Percentiles rank a stretch among this genome's conserved stretches.
Evolutionary conservation across 441 rosid species (phyloP).

Genomic region (Omphalea diandra): DNA sequence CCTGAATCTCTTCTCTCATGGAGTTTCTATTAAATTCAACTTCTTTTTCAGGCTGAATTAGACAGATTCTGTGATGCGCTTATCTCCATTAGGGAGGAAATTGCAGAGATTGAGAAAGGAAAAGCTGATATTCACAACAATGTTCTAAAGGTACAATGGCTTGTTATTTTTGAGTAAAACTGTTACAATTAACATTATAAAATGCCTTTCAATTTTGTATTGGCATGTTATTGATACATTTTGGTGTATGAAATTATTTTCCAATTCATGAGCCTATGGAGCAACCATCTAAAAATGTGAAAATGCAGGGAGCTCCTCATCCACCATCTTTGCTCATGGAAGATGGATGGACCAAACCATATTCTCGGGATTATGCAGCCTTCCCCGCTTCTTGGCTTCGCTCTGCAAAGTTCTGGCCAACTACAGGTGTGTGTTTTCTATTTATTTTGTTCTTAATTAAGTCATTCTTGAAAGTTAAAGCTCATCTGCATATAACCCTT

Average conservation of each 20-base stretch:
- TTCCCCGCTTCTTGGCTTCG: slow-evolving; percentile 98
- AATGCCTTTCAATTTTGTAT: too few species aligned
- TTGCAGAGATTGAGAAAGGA: slow-evolving; percentile 85
- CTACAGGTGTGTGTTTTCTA: slow-evolving; percentile 44
- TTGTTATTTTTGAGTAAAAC: too few species aligned
- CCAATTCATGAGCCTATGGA: too few species aligned
- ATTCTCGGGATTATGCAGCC: slow-evolving; percentile 85
- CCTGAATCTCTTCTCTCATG: slow-evolving; percentile 5
- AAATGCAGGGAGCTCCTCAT: slow-evolving; percentile 91
- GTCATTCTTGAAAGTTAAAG: not conserved
- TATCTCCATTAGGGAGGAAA: slow-evolving; percentile 92
- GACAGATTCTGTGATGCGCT: slow-evolving; percentile 95
- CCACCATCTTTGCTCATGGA: slow-evolving; percentile 95
- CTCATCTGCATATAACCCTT: not conserved
- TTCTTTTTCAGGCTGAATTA: slow-evolving; percentile 73
- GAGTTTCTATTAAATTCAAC: slow-evolving; percentile 12
- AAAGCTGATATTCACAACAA: slow-evolving; percentile 85
- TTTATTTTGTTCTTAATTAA: not conserved
- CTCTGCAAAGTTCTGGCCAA: slow-evolving; percentile 86
- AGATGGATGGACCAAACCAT: slow-evolving; percentile 91
- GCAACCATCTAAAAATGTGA: too few species aligned
- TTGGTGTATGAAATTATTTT: not conserved
- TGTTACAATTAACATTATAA: too few species aligned
- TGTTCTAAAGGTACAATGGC: slow-evolving; percentile 70
- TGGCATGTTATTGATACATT: not conserved